Base-by-base conservation (phyloP, 176 grass and related monocot genomes). In the Zea luxurians region DNA sequence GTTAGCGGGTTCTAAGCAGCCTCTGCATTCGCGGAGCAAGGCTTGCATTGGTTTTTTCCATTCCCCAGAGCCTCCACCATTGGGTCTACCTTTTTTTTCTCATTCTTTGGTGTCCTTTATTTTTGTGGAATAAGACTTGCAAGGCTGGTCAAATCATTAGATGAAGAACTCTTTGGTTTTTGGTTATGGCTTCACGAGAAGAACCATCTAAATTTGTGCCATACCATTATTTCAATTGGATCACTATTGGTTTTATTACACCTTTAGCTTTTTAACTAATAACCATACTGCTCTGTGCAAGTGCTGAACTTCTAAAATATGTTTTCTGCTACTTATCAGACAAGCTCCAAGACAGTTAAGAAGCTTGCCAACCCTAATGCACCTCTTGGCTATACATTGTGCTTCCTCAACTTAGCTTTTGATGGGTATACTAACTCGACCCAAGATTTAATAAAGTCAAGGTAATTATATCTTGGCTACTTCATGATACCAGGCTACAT, bases 361-460 rank as follows among this genome's bases (percentile, higher is more conserved):
- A 99, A 96, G 88, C 90, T 99, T 74, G 92, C 92, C 86, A 86
- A 99, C 65, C 96, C 96, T 73, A 99, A 99, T 83, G 96, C 90
- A 2, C 92, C 92, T 76, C 83, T 99, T 77, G 96, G 96, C 45
- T 99, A 96, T 43, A 76, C 85, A 11, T 81, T 99, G 78, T 99
- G 96, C 86, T 99, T 99, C 74, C 76, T 99, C n/a, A 99, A 99
- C 55, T 94, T 99, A 86, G 90, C 88, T 49, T 99, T 99, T 86
- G 96, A 99, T 43, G 96, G 96, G 40, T 99, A 96, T 63, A 99
- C 96, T 34, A 99, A 99, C 53, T 90, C 96, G 16, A 99, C 96
- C 75, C 96, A 99, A 81, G 96, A 99, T 90, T 89, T 92, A 50
- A 91, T 99, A 58, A 98, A 92, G 75, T 89, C 95, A 42, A 92